A percentile compares a stretch with the other conserved stretches of the same genome.
These are phyloP conservation scores for Aeschynomene evenia DNA, from an alignment of 306 rosid species.

Conservation along the genomic window DNA sequence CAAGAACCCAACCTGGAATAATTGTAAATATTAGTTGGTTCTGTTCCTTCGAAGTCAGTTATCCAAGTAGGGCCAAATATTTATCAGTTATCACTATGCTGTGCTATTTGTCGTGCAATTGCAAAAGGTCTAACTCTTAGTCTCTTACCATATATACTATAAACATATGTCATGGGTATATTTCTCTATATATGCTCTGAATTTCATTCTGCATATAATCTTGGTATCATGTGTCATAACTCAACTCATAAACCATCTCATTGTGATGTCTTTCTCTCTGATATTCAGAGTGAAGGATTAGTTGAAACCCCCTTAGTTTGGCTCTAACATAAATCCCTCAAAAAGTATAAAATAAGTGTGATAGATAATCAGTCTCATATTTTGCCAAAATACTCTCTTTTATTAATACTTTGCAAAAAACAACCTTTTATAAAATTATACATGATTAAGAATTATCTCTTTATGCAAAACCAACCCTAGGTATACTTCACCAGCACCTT, in stretches of 20 bases:
- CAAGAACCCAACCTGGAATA: neutral
- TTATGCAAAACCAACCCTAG: too few relatives aligned
- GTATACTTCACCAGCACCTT: too few relatives aligned
- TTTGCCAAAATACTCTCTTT: too few relatives aligned
- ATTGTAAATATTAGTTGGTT: neutral
- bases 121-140: neutral
- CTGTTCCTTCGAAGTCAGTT: neutral
- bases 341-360: too few relatives aligned
- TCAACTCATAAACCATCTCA: constrained; percentile 3
- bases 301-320: too few relatives aligned
- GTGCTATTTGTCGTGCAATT: constrained; percentile 1
- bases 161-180: neutral
- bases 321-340: too few relatives aligned
- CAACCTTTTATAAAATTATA: too few relatives aligned
- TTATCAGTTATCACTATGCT: neutral
- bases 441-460: too few relatives aligned
- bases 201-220: neutral
- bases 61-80: neutral
- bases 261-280: constrained; percentile 13
- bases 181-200: constrained; percentile 1
- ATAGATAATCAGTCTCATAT: too few relatives aligned
- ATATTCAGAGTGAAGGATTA: too few relatives aligned
- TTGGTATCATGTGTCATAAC: neutral
- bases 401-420: too few relatives aligned
- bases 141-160: neutral